These are phyloP conservation scores for Yamadazyma olivae DNA, from an alignment of 805 yeast genomes.

Conservation along the genomic window DNA sequence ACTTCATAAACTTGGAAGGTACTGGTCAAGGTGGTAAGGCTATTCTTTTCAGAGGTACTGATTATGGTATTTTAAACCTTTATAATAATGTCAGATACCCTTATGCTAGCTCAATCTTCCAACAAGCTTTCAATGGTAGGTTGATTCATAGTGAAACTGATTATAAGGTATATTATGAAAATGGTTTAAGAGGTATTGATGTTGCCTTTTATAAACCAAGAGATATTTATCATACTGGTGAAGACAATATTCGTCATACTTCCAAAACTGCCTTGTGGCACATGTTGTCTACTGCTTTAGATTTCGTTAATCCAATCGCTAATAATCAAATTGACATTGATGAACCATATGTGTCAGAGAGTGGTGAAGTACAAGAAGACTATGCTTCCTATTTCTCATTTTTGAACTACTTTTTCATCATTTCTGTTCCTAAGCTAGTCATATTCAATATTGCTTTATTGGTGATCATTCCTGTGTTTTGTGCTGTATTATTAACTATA, in stretches of 20 bases:
- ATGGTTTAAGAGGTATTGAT: conserved; percentile 82
- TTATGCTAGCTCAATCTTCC: conserved; percentile 76
- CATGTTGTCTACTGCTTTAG: conserved; percentile 73
- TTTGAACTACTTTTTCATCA: conserved; percentile 54
- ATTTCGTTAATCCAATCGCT: conserved; percentile 46
- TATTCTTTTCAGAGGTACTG: conserved; percentile 78
- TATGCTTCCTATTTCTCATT: conserved; percentile 66
- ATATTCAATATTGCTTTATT: conserved; percentile 52
- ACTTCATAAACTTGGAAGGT: conserved; percentile 83
- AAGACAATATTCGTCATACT: conserved; percentile 66
- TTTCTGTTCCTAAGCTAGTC: conserved; percentile 50
- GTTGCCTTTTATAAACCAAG: conserved; percentile 88
- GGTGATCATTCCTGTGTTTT: conserved; percentile 51
- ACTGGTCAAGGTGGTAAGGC: conserved; percentile 92
- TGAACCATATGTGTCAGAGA: conserved; percentile 21
- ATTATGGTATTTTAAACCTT: conserved; percentile 62
- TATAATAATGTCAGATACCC: conserved; percentile 59
- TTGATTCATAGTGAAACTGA: conserved; percentile 81
- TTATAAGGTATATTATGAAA: conserved; percentile 62
- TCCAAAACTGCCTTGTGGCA: conserved; percentile 74
- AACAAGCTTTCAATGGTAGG: conserved; percentile 77
- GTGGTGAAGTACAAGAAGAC: conserved; percentile 12
- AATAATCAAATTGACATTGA: conserved; percentile 31
- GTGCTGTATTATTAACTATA: conserved; percentile 44
- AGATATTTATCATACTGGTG: conserved; percentile 73